Evolutionary conservation across 495 filamentous ascomycete genomes (phyloP).

Genomic region (Penicillium flavigenum): DNA sequence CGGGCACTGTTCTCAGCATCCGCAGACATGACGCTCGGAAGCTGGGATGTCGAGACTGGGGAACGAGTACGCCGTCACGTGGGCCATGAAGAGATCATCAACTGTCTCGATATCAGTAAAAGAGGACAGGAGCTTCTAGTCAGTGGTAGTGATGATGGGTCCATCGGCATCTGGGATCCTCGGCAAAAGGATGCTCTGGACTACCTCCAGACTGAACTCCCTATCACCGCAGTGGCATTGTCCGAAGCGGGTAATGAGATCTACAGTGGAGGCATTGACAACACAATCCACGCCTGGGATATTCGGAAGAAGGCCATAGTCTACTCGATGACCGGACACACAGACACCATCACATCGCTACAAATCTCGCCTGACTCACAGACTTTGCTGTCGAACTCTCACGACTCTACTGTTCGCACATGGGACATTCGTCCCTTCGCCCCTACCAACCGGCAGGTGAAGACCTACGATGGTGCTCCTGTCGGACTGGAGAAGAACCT

Average conservation of each 20-base stretch:
- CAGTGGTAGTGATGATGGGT: slow-evolving; percentile 89
- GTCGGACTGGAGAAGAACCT: slow-evolving; percentile 89
- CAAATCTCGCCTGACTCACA: slow-evolving; percentile 89
- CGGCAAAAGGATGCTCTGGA: slow-evolving; percentile 85
- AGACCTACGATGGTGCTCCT: slow-evolving; percentile 85
- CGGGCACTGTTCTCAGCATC: slow-evolving; percentile 89
- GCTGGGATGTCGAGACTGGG: slow-evolving; percentile 91
- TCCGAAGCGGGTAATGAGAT: slow-evolving; percentile 94
- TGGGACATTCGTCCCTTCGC: slow-evolving; percentile 98
- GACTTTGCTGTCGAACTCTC: slow-evolving; percentile 83
- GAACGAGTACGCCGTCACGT: slow-evolving; percentile 84
- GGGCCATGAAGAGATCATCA: slow-evolving; percentile 93
- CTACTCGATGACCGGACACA: slow-evolving; percentile 86
- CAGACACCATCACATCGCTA: slow-evolving; percentile 88
- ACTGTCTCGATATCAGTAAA: slow-evolving; percentile 80
- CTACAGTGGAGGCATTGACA: slow-evolving; percentile 93
- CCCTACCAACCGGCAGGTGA: slow-evolving; percentile 76
- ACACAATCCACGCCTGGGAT: slow-evolving; percentile 97
- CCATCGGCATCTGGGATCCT: slow-evolving; percentile 95
- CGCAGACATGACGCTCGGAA: slow-evolving; percentile 86
- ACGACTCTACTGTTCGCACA: slow-evolving; percentile 88
- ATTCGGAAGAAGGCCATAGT: slow-evolving; percentile 83
- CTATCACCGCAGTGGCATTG: slow-evolving; percentile 85
- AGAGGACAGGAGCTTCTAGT: slow-evolving; percentile 87
- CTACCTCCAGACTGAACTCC: slow-evolving; percentile 87